Conservation (phyloP, 2,329 filamentous ascomycete species). For the Xylaria sp. region DNA sequence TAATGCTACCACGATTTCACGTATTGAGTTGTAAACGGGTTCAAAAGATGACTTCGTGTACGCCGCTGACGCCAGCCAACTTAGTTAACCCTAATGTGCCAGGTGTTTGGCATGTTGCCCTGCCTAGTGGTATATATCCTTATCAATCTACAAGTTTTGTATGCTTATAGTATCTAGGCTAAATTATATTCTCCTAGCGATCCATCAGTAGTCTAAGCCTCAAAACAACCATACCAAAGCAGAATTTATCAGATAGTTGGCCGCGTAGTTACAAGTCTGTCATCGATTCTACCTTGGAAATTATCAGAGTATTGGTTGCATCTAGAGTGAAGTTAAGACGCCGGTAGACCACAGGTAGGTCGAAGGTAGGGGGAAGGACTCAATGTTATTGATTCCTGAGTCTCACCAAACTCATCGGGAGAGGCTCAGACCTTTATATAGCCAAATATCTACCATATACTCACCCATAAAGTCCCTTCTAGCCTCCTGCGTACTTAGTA, state of each 20-base stretch:
- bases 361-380: no score
- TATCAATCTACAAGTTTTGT: not conserved
- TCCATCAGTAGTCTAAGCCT: not conserved
- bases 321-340: no score
- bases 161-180: not conserved
- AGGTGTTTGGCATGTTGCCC: no score
- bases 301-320: no score
- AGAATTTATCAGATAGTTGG: not conserved
- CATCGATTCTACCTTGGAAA: not conserved
- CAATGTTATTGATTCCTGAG: no score
- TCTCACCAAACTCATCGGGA: no score
- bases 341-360: no score
- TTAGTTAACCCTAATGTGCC: not conserved
- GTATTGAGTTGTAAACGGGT: conserved; percentile 3
- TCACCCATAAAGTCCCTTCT: no score
- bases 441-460: no score
- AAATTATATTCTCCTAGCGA: not conserved
- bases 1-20: conserved; percentile 2
- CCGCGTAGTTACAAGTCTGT: not conserved
- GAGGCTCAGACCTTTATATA: no score
- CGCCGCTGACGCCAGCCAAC: conserved; percentile 30
- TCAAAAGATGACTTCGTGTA: not conserved
- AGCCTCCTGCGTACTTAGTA: no score
- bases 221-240: not conserved
- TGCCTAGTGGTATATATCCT: no score